Conservation (phyloP, 208 protist species). For the Trypanosoma theileri region DNA sequence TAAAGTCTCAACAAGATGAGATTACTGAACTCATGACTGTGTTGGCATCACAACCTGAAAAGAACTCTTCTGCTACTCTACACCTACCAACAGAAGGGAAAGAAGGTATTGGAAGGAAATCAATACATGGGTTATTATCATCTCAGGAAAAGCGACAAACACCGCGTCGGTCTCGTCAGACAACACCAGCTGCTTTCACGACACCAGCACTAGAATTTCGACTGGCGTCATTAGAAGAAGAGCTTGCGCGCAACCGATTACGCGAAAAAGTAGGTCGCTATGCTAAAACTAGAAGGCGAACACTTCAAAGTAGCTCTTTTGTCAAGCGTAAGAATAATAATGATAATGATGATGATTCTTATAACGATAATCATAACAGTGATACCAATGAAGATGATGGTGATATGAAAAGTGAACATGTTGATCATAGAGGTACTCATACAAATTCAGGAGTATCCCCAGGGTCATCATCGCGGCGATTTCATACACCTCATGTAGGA, state of each 20-base stretch:
- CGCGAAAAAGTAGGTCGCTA: constrained; percentile 10
- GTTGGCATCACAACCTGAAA: neutral
- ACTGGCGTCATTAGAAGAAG: constrained; percentile 19
- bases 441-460: neutral
- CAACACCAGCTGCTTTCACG: neutral
- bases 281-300: neutral
- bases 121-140: neutral
- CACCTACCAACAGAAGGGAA: neutral
- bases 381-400: neutral
- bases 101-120: neutral
- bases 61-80: neutral
- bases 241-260: constrained; percentile 2
- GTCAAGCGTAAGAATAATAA: neutral
- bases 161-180: neutral
- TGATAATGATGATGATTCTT: neutral
- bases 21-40: constrained; percentile 15
- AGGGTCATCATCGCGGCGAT: neutral
- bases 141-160: neutral
- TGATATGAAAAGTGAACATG: neutral
- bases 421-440: neutral
- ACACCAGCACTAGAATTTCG: constrained; percentile 10
- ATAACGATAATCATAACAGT: neutral
- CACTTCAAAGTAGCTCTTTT: neutral
- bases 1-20: constrained; percentile 30
- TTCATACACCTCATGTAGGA: neutral